Evolutionary conservation across 805 yeast genomes (phyloP).

Genomic region (Cyberlindnera mississippiensis): DNA sequence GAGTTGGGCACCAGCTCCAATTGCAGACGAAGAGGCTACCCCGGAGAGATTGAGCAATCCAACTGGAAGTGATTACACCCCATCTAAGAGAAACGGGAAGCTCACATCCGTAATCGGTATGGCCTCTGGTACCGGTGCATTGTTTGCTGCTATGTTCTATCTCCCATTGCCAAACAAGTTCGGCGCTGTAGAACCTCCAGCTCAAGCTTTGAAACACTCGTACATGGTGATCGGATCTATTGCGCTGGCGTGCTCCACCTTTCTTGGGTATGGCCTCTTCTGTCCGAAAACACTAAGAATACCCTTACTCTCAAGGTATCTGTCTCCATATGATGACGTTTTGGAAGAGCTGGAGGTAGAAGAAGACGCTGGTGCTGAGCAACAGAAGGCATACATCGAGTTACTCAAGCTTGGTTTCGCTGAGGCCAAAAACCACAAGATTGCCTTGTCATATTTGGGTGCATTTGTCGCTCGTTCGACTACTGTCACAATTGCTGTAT

Average conservation of each 20-base stretch:
- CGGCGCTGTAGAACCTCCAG: constrained; percentile 37
- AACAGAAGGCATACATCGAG: constrained; percentile 32
- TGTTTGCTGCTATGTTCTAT: constrained; percentile 52
- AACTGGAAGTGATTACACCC: constrained; percentile 1
- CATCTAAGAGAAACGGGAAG: constrained; percentile 43
- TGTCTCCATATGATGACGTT: constrained; percentile 30
- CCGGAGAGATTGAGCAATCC: neutral
- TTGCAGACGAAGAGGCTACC: constrained; percentile 6
- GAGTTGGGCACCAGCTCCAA: constrained; percentile 11
- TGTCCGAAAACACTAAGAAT: constrained; percentile 34
- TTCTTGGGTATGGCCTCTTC: constrained; percentile 43
- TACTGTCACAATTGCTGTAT: constrained; percentile 53
- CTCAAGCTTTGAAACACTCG: constrained; percentile 42
- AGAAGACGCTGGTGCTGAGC: constrained; percentile 15
- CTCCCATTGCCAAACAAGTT: constrained; percentile 54
- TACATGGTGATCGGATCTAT: constrained; percentile 45
- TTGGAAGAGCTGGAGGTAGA: constrained; percentile 31
- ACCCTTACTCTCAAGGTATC: constrained; percentile 23
- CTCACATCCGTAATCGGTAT: constrained; percentile 60
- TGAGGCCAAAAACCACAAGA: constrained; percentile 44
- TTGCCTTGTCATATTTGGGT: constrained; percentile 56
- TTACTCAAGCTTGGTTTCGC: constrained; percentile 45
- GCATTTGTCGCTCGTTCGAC: constrained; percentile 62
- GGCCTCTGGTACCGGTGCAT: constrained; percentile 63
- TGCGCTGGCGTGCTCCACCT: constrained; percentile 36